These are phyloP conservation scores for Pouteria campechiana DNA, from an alignment of 179 eudicot species.

Conservation along the genomic window DNA sequence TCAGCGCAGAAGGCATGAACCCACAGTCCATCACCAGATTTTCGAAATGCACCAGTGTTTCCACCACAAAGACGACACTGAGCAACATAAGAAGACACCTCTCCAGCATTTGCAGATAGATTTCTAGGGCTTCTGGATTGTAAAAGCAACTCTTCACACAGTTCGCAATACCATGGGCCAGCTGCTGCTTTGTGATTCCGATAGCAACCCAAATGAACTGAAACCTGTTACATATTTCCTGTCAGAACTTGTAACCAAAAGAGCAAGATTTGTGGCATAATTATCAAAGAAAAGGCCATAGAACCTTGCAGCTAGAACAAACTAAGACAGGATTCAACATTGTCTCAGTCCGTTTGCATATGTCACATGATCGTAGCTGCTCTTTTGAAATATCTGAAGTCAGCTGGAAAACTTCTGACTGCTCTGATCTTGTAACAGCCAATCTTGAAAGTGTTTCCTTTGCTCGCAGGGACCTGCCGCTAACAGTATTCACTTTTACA, in stretches of 20 bases:
- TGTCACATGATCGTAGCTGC: conserved; percentile 57
- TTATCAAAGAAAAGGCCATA: neutral
- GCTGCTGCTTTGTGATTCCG: conserved; percentile 61
- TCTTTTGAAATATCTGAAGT: conserved; percentile 37
- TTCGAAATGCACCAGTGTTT: conserved; percentile 82
- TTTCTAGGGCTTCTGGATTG: conserved; percentile 35
- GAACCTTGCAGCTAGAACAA: conserved; percentile 92
- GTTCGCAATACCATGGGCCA: conserved; percentile 95
- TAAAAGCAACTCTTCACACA: conserved; percentile 65
- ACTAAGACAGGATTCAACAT: conserved; percentile 65
- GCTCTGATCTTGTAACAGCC: conserved; percentile 40
- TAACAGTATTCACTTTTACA: conserved; percentile 31
- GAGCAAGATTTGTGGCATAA: neutral
- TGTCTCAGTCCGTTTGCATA: conserved; percentile 80
- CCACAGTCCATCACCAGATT: conserved; percentile 80
- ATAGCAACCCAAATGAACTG: conserved; percentile 89
- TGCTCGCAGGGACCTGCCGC: conserved; percentile 42
- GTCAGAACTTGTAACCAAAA: conserved; percentile 1
- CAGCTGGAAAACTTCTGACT: conserved; percentile 31
- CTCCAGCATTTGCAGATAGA: conserved; percentile 25
- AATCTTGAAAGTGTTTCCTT: conserved; percentile 51
- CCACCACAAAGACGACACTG: conserved; percentile 90
- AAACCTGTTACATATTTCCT: conserved; percentile 42
- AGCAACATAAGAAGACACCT: conserved; percentile 30
- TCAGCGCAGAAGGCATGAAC: conserved; percentile 95